Evolutionary conservation across 2,329 filamentous ascomycete species (phyloP).

Genomic region (Aaosphaeria pasadenensis): DNA sequence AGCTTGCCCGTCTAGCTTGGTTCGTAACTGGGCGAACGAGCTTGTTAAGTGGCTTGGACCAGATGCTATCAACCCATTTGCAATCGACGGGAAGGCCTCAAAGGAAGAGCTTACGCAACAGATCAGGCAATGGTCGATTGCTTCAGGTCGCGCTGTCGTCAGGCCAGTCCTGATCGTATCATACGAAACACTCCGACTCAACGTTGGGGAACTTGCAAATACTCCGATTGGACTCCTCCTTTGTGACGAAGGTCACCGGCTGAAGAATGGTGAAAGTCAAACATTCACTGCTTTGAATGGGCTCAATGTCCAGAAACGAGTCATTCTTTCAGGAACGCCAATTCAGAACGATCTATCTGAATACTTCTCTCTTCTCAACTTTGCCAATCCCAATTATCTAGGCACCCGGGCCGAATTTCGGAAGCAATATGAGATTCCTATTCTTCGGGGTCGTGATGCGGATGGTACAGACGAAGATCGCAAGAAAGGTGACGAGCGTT

Average conservation of each 20-base stretch:
- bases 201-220: constrained; percentile 85
- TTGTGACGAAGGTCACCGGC: constrained; percentile 91
- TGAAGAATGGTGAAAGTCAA: constrained; percentile 96
- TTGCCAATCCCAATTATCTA: constrained; percentile 89
- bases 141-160: constrained; percentile 83
- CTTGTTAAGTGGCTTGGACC: constrained; percentile 93
- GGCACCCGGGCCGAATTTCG: constrained; percentile 88
- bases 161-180: constrained; percentile 95
- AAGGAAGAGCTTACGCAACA: constrained; percentile 91
- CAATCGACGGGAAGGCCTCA: constrained; percentile 91
- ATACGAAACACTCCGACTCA: constrained; percentile 90
- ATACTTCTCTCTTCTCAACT: constrained; percentile 93
- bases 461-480: constrained; percentile 80
- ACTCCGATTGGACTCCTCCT: constrained; percentile 89
- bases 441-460: constrained; percentile 86
- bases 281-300: constrained; percentile 90
- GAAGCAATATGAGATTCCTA: constrained; percentile 90
- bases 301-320: constrained; percentile 83
- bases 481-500: constrained; percentile 77
- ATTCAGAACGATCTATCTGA: constrained; percentile 99
- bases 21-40: constrained; percentile 98
- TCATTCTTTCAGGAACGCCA: constrained; percentile 93
- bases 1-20: constrained; percentile 92
- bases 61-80: constrained; percentile 88
- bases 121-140: constrained; percentile 90